A percentile compares a stretch with the other conserved stretches of the same genome.
phyloP scores from a whole-genome alignment of 192 early-diverging fungal genomes.

The Coemansia sp. region DNA sequence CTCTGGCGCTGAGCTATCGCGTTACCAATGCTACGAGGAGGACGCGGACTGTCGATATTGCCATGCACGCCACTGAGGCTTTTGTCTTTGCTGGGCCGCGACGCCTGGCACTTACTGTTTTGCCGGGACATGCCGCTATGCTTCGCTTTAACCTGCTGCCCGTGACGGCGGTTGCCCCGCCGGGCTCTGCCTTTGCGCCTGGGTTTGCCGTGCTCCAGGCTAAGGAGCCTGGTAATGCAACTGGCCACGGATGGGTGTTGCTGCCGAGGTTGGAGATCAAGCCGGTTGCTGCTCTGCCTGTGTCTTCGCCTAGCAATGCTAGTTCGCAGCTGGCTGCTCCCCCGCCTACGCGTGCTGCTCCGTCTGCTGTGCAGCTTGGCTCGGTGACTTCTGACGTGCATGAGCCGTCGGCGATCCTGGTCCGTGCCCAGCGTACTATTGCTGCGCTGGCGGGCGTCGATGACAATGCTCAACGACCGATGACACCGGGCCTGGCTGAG shows the following conservation, averaged over 20 bases:
- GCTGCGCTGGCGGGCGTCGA: constrained; percentile 10
- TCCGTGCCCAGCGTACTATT: constrained; percentile 5
- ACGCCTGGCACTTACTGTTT: constrained; percentile 16
- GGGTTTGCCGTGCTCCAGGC: not conserved
- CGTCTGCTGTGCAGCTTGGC: not conserved
- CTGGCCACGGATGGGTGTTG: constrained; percentile 34
- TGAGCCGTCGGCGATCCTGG: no score
- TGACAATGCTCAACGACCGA: not conserved
- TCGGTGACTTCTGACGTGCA: not conserved
- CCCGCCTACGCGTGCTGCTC: constrained; percentile 29
- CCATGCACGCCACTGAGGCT: constrained; percentile 41
- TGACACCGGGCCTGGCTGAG: constrained; percentile 25
- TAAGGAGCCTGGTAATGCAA: constrained; percentile 10
- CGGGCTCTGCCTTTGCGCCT: not conserved
- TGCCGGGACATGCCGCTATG: constrained; percentile 27
- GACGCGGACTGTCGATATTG: constrained; percentile 21
- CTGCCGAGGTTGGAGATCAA: constrained; percentile 44
- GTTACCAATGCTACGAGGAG: constrained; percentile 32
- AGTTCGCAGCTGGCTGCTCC: constrained; percentile 1
- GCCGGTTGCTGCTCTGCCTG: not conserved
- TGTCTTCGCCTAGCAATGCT: not conserved
- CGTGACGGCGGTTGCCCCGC: constrained; percentile 1
- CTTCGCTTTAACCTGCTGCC: constrained; percentile 40
- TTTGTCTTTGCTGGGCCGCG: constrained; percentile 53
- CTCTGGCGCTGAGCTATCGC: constrained; percentile 26